Conservation (phyloP, 2,329 filamentous ascomycete species). For the Alternaria postmessia region DNA sequence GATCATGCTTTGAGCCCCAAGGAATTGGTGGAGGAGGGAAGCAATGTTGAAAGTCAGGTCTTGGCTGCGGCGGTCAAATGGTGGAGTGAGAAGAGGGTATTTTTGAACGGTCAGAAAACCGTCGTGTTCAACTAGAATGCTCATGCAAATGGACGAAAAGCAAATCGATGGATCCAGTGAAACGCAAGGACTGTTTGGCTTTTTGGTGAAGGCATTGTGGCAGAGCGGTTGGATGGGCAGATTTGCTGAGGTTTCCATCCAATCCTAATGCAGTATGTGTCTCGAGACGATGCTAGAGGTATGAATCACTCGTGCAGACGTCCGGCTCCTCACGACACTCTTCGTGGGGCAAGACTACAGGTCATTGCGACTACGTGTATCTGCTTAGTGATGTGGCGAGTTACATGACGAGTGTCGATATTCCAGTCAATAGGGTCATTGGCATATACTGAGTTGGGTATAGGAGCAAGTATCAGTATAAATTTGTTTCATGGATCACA, state of each 20-base stretch:
- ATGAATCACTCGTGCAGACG: constrained; percentile 22
- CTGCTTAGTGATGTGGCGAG: too few relatives aligned
- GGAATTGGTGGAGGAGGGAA: constrained; percentile 79
- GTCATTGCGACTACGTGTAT: not conserved
- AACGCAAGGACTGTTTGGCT: not conserved
- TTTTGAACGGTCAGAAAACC: constrained; percentile 81
- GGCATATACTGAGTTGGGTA: too few relatives aligned
- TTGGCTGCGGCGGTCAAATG: constrained; percentile 83
- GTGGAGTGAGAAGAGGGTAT: constrained; percentile 79
- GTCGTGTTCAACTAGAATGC: constrained; percentile 70
- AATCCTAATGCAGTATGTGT: constrained; percentile 9
- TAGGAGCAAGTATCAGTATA: not conserved
- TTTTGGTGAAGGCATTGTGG: not conserved
- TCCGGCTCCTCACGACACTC: constrained; percentile 24
- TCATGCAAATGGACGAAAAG: not conserved
- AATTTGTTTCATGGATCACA: not conserved
- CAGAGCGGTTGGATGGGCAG: not conserved
- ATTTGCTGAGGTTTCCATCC: not conserved
- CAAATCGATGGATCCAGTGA: not conserved
- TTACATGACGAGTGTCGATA: too few relatives aligned
- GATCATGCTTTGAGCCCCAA: constrained; percentile 80
- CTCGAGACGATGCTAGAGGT: constrained; percentile 18
- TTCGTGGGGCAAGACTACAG: constrained; percentile 8
- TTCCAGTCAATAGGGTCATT: too few relatives aligned
- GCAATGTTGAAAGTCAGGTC: constrained; percentile 84